Evolutionary conservation across 768 basidiomycete species (phyloP).

Genomic region (Gloeopeniophorella convolvens): DNA sequence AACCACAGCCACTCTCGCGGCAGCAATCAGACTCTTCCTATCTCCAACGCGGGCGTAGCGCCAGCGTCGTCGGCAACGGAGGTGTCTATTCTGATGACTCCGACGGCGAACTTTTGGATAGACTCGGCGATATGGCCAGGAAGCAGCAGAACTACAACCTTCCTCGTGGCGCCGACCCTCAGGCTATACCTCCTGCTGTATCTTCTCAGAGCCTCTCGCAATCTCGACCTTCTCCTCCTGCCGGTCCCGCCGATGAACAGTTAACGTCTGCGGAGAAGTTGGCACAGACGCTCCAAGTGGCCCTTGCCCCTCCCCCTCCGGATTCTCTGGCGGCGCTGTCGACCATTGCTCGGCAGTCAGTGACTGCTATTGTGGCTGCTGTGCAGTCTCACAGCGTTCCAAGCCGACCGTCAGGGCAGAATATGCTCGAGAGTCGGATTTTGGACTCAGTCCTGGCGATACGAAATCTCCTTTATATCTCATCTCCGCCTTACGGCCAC

Average conservation of each 20-base stretch:
- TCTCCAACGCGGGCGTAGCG: conserved; percentile 25
- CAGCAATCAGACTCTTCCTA: conserved; percentile 33
- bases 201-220: background rate
- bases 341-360: conserved; percentile 48
- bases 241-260: conserved; percentile 29
- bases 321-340: conserved; percentile 58
- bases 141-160: background rate
- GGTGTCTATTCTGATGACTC: conserved; percentile 81
- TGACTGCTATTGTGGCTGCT: conserved; percentile 56
- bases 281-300: conserved; percentile 58
- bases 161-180: conserved; percentile 1
- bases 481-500: conserved; percentile 53
- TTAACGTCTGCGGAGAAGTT: conserved; percentile 63
- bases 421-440: conserved; percentile 57
- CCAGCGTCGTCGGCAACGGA: conserved; percentile 35
- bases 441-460: conserved; percentile 61
- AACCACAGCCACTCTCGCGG: conserved; percentile 9
- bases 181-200: background rate
- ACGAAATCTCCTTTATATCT: conserved; percentile 68
- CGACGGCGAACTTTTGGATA: conserved; percentile 51
- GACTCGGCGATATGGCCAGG: conserved; percentile 18
- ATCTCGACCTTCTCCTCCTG: background rate
- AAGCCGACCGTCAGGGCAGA: conserved; percentile 48
- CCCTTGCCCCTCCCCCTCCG: conserved; percentile 50
- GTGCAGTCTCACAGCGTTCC: conserved; percentile 41